Percentiles rank a stretch among this genome's conserved stretches.
These are phyloP conservation scores for Kwoniella shandongensis DNA, from an alignment of 768 basidiomycete species.

Conservation along the genomic window DNA sequence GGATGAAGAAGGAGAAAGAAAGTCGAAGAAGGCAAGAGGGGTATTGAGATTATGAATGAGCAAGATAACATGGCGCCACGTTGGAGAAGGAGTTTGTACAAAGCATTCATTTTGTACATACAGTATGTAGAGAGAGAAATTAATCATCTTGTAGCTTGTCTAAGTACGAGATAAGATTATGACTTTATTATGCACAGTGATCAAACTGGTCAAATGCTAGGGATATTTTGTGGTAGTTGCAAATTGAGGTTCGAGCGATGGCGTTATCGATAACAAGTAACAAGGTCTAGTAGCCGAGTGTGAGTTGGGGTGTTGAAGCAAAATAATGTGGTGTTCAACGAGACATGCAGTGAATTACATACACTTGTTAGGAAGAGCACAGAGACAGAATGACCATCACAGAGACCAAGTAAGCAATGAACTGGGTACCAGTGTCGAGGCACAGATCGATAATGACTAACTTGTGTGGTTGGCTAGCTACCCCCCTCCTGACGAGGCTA, in stretches of 20 bases:
- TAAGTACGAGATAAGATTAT: not conserved
- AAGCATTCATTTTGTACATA: conserved; percentile 2
- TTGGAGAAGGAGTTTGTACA: too few species aligned
- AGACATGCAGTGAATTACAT: too few species aligned
- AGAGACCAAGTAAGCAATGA: conserved; percentile 2
- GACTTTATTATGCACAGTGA: too few species aligned
- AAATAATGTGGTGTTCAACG: too few species aligned
- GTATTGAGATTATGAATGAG: conserved; percentile 9
- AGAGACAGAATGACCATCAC: not conserved
- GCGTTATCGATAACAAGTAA: conserved; percentile 27
- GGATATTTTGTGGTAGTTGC: not conserved
- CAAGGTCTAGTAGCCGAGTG: too few species aligned
- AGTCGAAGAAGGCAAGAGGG: conserved; percentile 9
- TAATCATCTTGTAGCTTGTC: conserved; percentile 2
- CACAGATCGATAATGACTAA: not conserved
- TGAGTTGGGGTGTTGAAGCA: too few species aligned
- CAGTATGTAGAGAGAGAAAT: conserved; percentile 2
- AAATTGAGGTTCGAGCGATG: conserved; percentile 3
- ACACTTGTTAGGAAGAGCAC: too few species aligned
- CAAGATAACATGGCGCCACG: too few species aligned
- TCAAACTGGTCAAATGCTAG: too few species aligned
- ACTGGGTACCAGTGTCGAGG: not conserved
- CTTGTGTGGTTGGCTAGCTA: conserved; percentile 2
- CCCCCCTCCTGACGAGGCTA: conserved; percentile 7
- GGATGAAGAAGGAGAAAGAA: conserved; percentile 7